Base-by-base conservation (phyloP, 805 yeast genomes). In the Saccharomycopsis sp. region DNA sequence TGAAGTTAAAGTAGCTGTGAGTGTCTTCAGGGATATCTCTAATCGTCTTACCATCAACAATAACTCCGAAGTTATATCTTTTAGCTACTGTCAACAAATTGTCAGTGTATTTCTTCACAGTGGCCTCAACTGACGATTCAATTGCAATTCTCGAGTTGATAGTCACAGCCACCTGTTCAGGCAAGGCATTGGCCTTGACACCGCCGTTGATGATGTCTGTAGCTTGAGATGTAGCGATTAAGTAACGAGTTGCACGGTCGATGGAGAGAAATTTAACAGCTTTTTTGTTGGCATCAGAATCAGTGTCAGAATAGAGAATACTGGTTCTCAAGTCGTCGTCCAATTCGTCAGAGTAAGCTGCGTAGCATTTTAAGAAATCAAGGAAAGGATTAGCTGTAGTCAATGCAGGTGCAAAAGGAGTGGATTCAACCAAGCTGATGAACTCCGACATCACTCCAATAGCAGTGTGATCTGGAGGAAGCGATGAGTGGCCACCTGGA, bases 381-480 rank as follows among this genome's bases (percentile, higher is more conserved):
- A 82, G 75, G 56, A 80, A 72, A 12, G 96, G 97, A 70, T 86
- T 89, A 54, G 71, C 72, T 1, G 70, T 63, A 8, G 81, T 70
- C 42, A 87, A 69, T 12, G 72, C 62, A 0, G 84, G 74, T 19
- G 72, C 67, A 65, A 74, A 84, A 5, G 84, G 85, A 60, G 80
- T 78, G 9, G 70, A 68, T 69, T 90, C 96, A 47, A 89, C 73
- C 17, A 69, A 64, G 8, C 74, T 69, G 9, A 85, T 75, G 57
- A 88, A 73, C 58, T 85, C 83, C 1, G 89, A 76, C 55, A 85
- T 74, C 42, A 89, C 78, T 12, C 94, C 96, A 70, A 89, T 87
- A 1, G 87, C 78, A 3, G 96, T 87, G 67, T 89, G 94, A 53
- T 81, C 85, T 1, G 92, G 93, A 7, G 96, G 94, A n/a, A 78